phyloP scores from a whole-genome alignment of 2,329 filamentous ascomycete genomes.

The Eutypella sp. region DNA sequence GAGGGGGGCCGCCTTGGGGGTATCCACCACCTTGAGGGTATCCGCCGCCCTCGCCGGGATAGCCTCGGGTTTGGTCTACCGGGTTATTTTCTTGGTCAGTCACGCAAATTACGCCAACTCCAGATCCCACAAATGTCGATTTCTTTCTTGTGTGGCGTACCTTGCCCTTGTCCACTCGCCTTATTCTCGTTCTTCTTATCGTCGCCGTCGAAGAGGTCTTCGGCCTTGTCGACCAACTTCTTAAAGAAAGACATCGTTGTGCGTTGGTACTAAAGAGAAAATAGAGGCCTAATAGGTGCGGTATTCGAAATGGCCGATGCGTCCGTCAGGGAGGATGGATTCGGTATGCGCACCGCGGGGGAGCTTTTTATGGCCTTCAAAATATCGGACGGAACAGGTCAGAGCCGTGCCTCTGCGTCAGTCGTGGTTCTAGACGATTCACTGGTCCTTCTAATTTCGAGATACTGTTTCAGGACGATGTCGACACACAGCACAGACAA shows the following conservation, averaged over 20 bases:
- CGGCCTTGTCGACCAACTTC: slow-evolving; percentile 21
- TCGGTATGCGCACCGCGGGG: no score
- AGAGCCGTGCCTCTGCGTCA: neutral
- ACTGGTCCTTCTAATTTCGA: neutral
- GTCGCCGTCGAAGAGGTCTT: slow-evolving; percentile 19
- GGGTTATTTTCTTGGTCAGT: neutral
- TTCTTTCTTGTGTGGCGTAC: neutral
- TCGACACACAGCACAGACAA: no score
- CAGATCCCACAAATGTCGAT: neutral
- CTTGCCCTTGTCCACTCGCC: slow-evolving; percentile 1
- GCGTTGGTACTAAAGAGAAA: no score
- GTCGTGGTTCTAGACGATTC: neutral
- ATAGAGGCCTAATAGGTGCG: no score
- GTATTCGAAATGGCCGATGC: no score
- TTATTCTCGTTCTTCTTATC: slow-evolving; percentile 10
- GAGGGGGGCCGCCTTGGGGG: neutral
- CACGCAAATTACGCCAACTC: neutral
- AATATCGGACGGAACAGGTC: no score
- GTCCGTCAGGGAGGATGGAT: no score
- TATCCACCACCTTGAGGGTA: neutral
- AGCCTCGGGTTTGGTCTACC: slow-evolving; percentile 1
- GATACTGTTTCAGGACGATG: neutral
- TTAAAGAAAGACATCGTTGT: neutral
- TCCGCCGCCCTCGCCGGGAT: neutral
- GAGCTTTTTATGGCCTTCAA: no score